Evolutionary conservation across 768 basidiomycete species (phyloP).

Genomic region (Amanita jacksonii): DNA sequence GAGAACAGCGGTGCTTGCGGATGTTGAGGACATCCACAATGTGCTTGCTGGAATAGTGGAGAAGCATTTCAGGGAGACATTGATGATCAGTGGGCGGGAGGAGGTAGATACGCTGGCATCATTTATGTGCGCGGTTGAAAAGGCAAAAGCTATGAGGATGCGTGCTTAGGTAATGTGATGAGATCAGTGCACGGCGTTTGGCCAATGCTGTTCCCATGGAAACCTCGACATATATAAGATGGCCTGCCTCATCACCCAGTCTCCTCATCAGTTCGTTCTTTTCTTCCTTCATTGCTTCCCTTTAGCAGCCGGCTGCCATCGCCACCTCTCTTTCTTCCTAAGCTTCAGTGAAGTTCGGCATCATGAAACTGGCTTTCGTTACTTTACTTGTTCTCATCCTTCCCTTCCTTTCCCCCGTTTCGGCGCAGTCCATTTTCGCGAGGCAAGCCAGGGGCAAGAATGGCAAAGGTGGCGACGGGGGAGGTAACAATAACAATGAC

Average conservation of each 20-base stretch:
- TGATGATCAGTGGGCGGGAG: constrained; percentile 41
- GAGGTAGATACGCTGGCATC: constrained; percentile 78
- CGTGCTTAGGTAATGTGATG: background rate
- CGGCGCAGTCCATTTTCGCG: constrained; percentile 13
- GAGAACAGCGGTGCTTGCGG: constrained; percentile 58
- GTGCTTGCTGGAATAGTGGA: constrained; percentile 64
- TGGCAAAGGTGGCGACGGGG: constrained; percentile 11
- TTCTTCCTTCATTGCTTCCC: constrained; percentile 50
- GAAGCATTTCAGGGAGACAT: constrained; percentile 58
- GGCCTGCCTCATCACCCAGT: constrained; percentile 11
- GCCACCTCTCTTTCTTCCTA: constrained; percentile 18
- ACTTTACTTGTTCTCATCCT: constrained; percentile 30
- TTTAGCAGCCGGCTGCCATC: constrained; percentile 11
- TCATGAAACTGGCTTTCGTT: constrained; percentile 42
- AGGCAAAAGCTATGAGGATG: constrained; percentile 29
- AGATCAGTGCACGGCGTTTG: too few species aligned
- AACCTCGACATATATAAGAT: too few species aligned
- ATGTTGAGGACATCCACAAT: constrained; percentile 56
- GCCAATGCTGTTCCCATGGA: too few species aligned
- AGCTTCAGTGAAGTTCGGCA: constrained; percentile 41
- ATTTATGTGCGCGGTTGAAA: constrained; percentile 72
- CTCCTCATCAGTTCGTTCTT: constrained; percentile 16
- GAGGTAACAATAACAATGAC: constrained; percentile 10
- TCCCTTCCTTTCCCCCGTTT: constrained; percentile 28
- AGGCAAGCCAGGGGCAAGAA: constrained; percentile 9